Conservation (phyloP, 83 land plant genomes). For the Larix sibirica region DNA sequence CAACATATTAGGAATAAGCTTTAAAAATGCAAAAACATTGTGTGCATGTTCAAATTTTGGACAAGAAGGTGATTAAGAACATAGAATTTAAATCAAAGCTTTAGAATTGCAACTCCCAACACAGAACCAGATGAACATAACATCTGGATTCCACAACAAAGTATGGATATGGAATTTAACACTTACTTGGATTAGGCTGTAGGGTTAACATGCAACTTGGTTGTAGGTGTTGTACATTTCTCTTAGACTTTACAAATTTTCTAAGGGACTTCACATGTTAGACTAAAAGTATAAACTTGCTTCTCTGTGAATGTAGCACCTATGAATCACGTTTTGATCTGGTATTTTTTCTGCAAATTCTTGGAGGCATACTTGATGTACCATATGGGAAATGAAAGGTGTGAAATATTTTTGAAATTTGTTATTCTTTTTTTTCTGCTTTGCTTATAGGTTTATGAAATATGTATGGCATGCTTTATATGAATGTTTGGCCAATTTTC, state of each 20-base stretch:
- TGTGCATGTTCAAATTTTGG: no score
- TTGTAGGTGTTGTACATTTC: neutral
- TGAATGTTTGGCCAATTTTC: neutral
- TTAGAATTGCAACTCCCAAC: no score
- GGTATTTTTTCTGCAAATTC: slow-evolving; percentile 13
- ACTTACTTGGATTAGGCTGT: neutral
- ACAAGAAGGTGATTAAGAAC: no score
- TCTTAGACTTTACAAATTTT: neutral
- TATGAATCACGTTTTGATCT: slow-evolving; percentile 8
- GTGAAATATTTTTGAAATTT: neutral
- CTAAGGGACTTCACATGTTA: neutral
- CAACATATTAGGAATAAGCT: no score
- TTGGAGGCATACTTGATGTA: slow-evolving; percentile 14
- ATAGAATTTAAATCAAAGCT: no score
- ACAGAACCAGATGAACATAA: no score
- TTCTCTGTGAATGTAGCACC: slow-evolving; percentile 14
- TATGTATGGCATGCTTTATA: neutral
- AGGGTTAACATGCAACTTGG: slow-evolving; percentile 13
- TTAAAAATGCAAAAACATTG: no score
- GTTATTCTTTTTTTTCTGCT: neutral
- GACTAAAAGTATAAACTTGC: neutral
- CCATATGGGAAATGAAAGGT: neutral
- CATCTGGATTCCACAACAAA: neutral
- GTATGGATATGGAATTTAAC: slow-evolving; percentile 10
- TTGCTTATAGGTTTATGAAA: neutral